Evolutionary conservation across 2,329 filamentous ascomycete species (phyloP), one percentile per base, ranked within the genome.

Genomic region (Pseudogymnoascus sp.): DNA sequence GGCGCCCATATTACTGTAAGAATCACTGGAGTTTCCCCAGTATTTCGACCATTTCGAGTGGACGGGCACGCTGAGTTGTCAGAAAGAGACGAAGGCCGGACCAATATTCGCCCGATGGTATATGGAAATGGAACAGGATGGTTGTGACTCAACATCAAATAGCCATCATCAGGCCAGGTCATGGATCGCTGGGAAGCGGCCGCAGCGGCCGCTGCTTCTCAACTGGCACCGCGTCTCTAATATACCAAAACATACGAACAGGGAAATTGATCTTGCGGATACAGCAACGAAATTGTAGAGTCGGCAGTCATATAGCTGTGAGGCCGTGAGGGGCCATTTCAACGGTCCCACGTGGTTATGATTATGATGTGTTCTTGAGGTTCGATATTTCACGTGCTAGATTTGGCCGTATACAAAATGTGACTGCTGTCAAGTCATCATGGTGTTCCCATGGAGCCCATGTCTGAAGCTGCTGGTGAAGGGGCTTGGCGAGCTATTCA

Each of bases 221-320:
- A 59, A 63, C 28, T 18, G 33, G 18, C 60, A 64, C 60, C 60
- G 57, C 36, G 62, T 36, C 18, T 20, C 15, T 1, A 43, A 14
- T 20, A 25, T 25, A 25, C 22, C 22, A 25, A 25, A 25, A 25
- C 22, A 5, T 25, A 28, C 62, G 22, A 59, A 25, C 33, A n/a
- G 38, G 59, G 11, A 35, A 14, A 61, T 61, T 63, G 62, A 25
- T 61, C 62, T 43, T 60, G 57, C 64, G 25, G 60, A 65, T 28
- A 43, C 22, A 25, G 22, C 22, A 25, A 25, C 22, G 22, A 25
- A 5, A 25, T 25, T 25, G 22, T 25, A 25, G 22, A 25, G 22
- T 25, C 4, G 22, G 22, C 3, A 25, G 22, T 25, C 22, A 3
- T 25, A 25, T 25, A 25, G 22, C 5, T 5, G 22, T 25, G 3